Conservation (phyloP, 73 alveolate species). For the Paramecium biaurelia region DNA sequence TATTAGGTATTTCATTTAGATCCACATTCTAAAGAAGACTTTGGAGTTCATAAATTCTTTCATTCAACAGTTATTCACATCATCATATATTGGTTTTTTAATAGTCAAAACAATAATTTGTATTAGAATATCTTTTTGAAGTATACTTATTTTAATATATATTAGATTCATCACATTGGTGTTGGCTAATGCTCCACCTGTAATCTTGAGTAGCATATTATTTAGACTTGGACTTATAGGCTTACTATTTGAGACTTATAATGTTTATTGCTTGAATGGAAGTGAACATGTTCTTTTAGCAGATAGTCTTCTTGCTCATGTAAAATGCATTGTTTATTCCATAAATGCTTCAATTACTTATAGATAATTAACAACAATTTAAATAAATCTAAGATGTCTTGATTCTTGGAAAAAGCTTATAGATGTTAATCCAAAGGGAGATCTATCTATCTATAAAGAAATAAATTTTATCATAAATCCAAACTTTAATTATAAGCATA, state of each 20-base stretch:
- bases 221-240: slow-evolving; percentile 10
- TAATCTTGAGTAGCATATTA: not conserved
- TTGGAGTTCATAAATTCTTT: not conserved
- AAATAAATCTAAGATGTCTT: not conserved
- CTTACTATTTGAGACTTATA: not conserved
- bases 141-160: not conserved
- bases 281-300: not conserved
- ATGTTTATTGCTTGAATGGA: not conserved
- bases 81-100: not conserved
- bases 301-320: not conserved
- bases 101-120: not conserved
- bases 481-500: not conserved
- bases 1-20: not conserved
- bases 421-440: not conserved
- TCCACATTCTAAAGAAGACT: not conserved
- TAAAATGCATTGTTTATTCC: not conserved
- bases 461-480: not conserved
- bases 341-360: not conserved
- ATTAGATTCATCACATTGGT: not conserved
- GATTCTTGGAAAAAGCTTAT: not conserved
- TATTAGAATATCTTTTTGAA: not conserved
- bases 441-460: not conserved
- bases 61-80: slow-evolving; percentile 16
- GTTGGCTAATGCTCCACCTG: not conserved
- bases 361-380: not conserved